phyloP scores from a whole-genome alignment of 345 rosid genomes.

The Aquilaria malaccensis region DNA sequence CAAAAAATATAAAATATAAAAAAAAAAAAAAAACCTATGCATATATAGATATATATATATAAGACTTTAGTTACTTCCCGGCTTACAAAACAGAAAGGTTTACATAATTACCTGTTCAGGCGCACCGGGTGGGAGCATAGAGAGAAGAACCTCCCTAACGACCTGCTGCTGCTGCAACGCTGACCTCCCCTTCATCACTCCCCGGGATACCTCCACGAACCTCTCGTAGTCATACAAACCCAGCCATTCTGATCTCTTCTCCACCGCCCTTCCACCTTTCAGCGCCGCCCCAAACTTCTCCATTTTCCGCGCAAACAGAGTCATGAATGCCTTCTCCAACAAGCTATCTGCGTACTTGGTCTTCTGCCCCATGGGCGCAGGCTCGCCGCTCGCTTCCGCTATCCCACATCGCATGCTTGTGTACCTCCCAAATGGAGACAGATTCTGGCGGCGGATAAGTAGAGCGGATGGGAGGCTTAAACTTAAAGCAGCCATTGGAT shows the following conservation, averaged over 20 bases:
- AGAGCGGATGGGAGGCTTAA: too few species aligned
- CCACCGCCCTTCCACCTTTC: slow-evolving; percentile 14
- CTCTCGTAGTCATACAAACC: slow-evolving; percentile 61
- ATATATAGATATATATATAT: neutral
- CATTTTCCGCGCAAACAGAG: slow-evolving; percentile 82
- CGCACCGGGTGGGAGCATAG: slow-evolving; percentile 95
- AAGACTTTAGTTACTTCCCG: slow-evolving; percentile 1
- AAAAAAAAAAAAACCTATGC: neutral
- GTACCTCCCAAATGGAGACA: too few species aligned
- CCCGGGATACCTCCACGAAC: slow-evolving; percentile 77
- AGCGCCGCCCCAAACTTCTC: slow-evolving; percentile 54
- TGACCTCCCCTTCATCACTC: slow-evolving; percentile 79
- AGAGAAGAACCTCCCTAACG: slow-evolving; percentile 83
- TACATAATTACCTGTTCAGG: slow-evolving; percentile 55
- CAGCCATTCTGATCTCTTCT: slow-evolving; percentile 33
- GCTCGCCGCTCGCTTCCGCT: slow-evolving; percentile 72
- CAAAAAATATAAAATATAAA: too few species aligned
- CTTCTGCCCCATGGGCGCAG: slow-evolving; percentile 88
- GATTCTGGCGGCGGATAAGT: too few species aligned
- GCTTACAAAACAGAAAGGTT: neutral
- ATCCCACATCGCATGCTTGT: slow-evolving; percentile 46
- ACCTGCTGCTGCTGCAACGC: slow-evolving; percentile 73
- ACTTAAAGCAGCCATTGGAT: too few species aligned
- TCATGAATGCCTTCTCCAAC: slow-evolving; percentile 77
- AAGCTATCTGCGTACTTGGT: slow-evolving; percentile 73